These are phyloP conservation scores for Boletellus ananiceps DNA, from an alignment of 768 basidiomycete species.

Conservation along the genomic window DNA sequence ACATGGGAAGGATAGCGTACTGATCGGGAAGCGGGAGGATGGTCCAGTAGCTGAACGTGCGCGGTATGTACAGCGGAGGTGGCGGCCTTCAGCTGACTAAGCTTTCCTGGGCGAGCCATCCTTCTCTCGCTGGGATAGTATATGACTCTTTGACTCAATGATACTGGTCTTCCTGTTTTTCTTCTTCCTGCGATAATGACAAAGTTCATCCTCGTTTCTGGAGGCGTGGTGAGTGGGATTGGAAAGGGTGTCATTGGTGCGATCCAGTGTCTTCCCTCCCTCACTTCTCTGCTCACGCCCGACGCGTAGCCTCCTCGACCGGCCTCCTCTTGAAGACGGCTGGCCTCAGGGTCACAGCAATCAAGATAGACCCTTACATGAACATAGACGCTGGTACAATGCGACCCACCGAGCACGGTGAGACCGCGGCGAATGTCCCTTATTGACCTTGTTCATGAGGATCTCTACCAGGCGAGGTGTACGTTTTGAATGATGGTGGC, in stretches of 20 bases:
- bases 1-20: neutral
- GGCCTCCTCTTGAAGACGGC: conserved; percentile 92
- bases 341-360: conserved; percentile 94
- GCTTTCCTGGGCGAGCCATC: neutral
- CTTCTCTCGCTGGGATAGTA: neutral
- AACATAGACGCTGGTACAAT: conserved; percentile 99
- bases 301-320: conserved; percentile 81
- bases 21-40: no score
- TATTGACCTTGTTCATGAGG: conserved; percentile 16
- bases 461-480: conserved; percentile 75
- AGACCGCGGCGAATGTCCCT: conserved; percentile 26
- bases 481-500: conserved; percentile 96
- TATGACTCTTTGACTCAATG: no score
- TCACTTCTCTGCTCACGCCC: conserved; percentile 19
- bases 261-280: conserved; percentile 24
- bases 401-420: conserved; percentile 97
- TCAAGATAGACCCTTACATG: conserved; percentile 99
- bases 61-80: no score
- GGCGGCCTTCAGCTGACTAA: neutral
- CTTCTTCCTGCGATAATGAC: conserved; percentile 51
- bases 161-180: neutral
- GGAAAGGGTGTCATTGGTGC: conserved; percentile 99
- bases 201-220: conserved; percentile 94
- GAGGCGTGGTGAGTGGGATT: conserved; percentile 97
- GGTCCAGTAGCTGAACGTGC: no score